Evolutionary conservation across 306 rosid species (phyloP).

Genomic region (Pterocarpus santalinus): DNA sequence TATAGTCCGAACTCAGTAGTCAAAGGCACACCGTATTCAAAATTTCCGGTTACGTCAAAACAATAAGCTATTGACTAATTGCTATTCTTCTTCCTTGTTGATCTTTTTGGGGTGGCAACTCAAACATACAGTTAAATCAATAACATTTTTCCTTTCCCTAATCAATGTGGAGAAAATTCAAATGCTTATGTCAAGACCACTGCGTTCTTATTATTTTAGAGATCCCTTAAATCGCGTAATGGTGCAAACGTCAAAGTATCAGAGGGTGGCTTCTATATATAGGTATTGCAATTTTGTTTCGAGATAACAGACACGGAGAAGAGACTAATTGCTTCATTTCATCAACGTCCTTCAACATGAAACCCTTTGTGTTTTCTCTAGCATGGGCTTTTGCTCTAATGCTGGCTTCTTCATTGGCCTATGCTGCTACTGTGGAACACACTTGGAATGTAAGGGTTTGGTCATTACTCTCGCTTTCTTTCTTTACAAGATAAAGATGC

Average conservation of each 20-base stretch:
- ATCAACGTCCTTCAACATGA: neutral
- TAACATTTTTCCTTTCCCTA: neutral
- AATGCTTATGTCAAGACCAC: neutral
- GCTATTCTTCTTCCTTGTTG: neutral
- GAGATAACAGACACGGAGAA: neutral
- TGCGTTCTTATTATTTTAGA: neutral
- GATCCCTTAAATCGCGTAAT: neutral
- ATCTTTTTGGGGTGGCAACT: neutral
- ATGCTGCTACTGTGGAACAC: slow-evolving; percentile 62
- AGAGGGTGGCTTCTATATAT: neutral
- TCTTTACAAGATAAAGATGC: too few relatives aligned
- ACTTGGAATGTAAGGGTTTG: slow-evolving; percentile 37
- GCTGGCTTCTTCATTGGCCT: slow-evolving; percentile 54
- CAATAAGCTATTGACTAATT: slow-evolving; percentile 20
- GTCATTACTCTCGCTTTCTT: neutral
- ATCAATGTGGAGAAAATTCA: neutral
- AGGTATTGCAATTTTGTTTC: neutral
- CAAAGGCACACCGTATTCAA: slow-evolving; percentile 20
- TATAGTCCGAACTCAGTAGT: slow-evolving; percentile 1
- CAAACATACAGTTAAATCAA: neutral
- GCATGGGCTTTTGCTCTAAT: slow-evolving; percentile 46
- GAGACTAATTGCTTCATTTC: neutral
- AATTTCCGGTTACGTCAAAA: slow-evolving; percentile 15
- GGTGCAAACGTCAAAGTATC: neutral
- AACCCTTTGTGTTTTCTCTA: slow-evolving; percentile 37